Evolutionary conservation across 106 monocot genomes (phyloP).

Genomic region (Iris macrosiphon): DNA sequence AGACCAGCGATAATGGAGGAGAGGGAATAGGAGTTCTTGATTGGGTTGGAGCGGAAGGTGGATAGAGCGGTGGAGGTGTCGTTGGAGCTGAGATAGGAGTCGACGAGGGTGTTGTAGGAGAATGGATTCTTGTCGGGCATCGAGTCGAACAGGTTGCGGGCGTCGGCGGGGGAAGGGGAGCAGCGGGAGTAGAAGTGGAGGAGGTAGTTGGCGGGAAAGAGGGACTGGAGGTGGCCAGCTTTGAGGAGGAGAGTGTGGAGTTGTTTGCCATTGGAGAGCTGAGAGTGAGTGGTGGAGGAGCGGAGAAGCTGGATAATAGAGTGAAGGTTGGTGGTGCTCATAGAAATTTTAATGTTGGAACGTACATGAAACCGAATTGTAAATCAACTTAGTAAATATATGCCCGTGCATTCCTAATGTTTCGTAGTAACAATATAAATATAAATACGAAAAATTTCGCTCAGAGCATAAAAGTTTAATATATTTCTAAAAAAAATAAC

Average conservation of each 20-base stretch:
- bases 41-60: constrained; percentile 32
- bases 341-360: too few relatives aligned
- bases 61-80: constrained; percentile 7
- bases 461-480: too few relatives aligned
- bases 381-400: too few relatives aligned
- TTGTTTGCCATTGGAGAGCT: constrained; percentile 28
- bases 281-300: constrained; percentile 20
- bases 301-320: constrained; percentile 26
- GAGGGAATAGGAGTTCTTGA: constrained; percentile 54
- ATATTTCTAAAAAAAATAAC: too few relatives aligned
- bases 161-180: constrained; percentile 3
- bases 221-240: constrained; percentile 29
- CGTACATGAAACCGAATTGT: too few relatives aligned
- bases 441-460: too few relatives aligned
- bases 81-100: constrained; percentile 25
- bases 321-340: constrained; percentile 13
- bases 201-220: constrained; percentile 44
- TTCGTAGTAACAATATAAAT: too few relatives aligned
- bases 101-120: constrained; percentile 62
- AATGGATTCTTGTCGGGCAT: constrained; percentile 50
- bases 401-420: too few relatives aligned
- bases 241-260: constrained; percentile 65
- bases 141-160: constrained; percentile 53
- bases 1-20: constrained; percentile 33
- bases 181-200: constrained; percentile 58